phyloP scores from a whole-genome alignment of 768 basidiomycete genomes.

The Trametes gibbosa region DNA sequence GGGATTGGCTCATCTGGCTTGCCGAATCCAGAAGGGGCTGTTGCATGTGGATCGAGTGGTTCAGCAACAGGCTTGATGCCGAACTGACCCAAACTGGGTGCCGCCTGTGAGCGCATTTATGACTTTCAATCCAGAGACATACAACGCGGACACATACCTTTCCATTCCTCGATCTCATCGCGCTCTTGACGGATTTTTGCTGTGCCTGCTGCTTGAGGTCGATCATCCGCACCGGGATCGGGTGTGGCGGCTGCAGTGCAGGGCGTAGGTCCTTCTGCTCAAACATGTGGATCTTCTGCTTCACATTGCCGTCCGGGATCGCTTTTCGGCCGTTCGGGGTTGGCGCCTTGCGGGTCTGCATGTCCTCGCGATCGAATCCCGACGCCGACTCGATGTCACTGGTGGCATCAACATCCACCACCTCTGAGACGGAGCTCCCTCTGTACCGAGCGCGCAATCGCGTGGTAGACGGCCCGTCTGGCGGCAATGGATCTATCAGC shows the following conservation, averaged over 20 bases:
- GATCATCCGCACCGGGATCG: neutral
- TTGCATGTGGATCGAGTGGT: neutral
- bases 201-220: neutral
- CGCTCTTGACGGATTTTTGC: neutral
- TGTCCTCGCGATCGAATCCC: conserved; percentile 3
- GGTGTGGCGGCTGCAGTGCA: neutral
- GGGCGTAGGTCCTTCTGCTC: neutral
- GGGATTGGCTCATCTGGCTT: neutral
- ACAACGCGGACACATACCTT: neutral
- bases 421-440: neutral
- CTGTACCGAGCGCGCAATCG: neutral
- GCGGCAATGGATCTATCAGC: neutral
- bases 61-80: neutral
- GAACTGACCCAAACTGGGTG: neutral
- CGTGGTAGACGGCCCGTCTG: neutral
- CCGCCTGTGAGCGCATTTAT: neutral
- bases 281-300: conserved; percentile 6
- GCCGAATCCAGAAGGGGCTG: neutral
- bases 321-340: conserved; percentile 9
- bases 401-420: neutral
- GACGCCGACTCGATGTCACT: conserved; percentile 11
- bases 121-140: no score
- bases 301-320: conserved; percentile 5
- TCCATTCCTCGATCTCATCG: neutral
- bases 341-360: neutral